Evolutionary conservation across 208 protist genomes (phyloP).

Genomic region (Trypanosoma congolense): DNA sequence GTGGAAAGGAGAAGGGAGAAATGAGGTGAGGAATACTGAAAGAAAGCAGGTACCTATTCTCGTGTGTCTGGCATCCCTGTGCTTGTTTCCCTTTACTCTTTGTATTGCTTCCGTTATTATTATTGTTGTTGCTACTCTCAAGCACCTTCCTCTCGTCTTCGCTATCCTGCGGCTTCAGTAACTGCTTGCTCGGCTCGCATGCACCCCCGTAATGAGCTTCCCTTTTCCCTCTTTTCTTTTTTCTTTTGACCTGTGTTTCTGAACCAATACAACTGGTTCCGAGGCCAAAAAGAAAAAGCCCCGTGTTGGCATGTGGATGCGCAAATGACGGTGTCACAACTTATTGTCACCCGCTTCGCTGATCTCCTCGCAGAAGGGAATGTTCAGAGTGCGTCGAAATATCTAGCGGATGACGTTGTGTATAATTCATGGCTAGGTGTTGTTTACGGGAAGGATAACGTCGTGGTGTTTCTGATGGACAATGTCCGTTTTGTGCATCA

Average conservation of each 20-base stretch:
- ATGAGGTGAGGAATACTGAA: no score
- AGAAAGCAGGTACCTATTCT: no score
- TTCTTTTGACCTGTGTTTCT: not conserved
- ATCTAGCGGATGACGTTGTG: conserved; percentile 64
- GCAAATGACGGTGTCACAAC: conserved; percentile 44
- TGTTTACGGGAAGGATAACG: conserved; percentile 68
- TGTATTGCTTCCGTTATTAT: no score
- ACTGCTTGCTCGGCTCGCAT: not conserved
- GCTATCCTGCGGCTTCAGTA: no score
- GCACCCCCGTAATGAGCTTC: not conserved
- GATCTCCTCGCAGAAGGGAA: conserved; percentile 51
- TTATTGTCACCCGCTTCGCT: conserved; percentile 56
- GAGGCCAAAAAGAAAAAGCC: not conserved
- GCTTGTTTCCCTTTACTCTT: no score
- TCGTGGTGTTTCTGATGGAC: conserved; percentile 68
- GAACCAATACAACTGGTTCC: not conserved
- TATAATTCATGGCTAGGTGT: conserved; percentile 80
- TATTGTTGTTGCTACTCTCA: no score
- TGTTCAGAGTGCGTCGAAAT: conserved; percentile 52
- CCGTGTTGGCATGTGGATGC: not conserved
- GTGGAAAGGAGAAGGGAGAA: no score
- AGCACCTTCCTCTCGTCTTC: no score
- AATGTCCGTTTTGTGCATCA: conserved; percentile 73
- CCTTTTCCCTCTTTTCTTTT: not conserved
- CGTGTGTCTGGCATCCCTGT: no score